These are phyloP conservation scores for Nannizziopsis arthrosporioides DNA, from an alignment of 2,329 filamentous ascomycete genomes.

Conservation along the genomic window DNA sequence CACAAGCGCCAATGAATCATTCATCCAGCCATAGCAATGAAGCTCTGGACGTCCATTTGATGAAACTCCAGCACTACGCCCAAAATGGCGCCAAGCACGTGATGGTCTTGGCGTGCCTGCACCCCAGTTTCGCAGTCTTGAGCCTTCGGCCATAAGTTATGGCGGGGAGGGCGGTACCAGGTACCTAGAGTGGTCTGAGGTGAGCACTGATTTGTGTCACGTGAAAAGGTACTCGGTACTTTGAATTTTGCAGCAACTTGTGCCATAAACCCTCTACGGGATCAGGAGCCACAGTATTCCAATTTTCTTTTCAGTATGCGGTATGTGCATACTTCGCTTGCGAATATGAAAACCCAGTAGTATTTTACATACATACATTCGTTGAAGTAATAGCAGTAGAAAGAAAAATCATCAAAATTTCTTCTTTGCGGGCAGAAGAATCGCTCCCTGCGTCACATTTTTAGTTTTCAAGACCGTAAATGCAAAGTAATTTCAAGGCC, in stretches of 20 bases:
- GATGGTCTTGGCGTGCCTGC: neutral
- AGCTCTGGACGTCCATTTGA: neutral
- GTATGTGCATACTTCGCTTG: too few relatives aligned
- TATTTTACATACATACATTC: too few relatives aligned
- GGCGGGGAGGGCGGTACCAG: too few relatives aligned
- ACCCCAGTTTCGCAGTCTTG: too few relatives aligned
- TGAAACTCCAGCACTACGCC: neutral
- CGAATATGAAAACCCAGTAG: too few relatives aligned
- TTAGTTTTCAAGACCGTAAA: neutral
- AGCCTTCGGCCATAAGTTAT: too few relatives aligned
- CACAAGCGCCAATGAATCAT: neutral
- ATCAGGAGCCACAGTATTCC: too few relatives aligned
- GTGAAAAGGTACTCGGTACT: neutral
- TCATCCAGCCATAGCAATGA: neutral
- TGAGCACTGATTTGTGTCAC: neutral
- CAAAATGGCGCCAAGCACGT: constrained; percentile 1
- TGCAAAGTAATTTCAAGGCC: neutral
- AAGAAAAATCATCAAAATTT: neutral
- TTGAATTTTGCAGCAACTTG: too few relatives aligned
- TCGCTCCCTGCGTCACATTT: neutral
- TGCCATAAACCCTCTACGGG: too few relatives aligned
- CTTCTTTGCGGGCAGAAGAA: neutral
- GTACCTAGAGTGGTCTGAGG: too few relatives aligned
- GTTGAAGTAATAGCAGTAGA: too few relatives aligned
- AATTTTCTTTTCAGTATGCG: too few relatives aligned